A percentile compares a stretch with the other conserved stretches of the same genome.
Evolutionary conservation across 306 rosid species (phyloP).

Genomic region (Leucaena leucocephala): DNA sequence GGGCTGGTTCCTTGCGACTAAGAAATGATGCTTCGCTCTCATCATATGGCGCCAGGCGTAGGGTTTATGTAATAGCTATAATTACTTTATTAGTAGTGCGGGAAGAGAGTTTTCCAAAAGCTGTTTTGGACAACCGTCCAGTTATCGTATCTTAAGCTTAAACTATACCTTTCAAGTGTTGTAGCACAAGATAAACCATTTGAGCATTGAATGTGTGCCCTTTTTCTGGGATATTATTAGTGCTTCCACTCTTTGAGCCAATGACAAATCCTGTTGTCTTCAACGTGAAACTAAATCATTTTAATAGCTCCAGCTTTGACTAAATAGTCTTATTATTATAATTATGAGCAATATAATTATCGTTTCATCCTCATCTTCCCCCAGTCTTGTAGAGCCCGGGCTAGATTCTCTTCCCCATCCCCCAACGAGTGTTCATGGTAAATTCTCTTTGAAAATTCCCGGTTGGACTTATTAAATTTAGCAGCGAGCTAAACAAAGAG

Average conservation of each 20-base stretch:
- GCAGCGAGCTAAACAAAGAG: not conserved
- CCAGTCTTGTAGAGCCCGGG: not conserved
- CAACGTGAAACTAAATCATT: not conserved
- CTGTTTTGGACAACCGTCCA: slow-evolving; percentile 26
- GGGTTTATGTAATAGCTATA: slow-evolving; percentile 2
- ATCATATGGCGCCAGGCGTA: not conserved
- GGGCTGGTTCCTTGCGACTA: slow-evolving; percentile 78
- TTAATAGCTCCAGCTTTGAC: not conserved
- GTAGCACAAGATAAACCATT: not conserved
- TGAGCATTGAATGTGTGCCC: slow-evolving; percentile 1
- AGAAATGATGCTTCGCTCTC: slow-evolving; percentile 45
- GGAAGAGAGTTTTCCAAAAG: slow-evolving; percentile 10
- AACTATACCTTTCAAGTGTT: not conserved
- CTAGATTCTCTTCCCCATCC: not conserved
- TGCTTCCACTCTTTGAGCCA: not conserved
- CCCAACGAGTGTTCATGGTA: not conserved
- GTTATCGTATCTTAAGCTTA: slow-evolving; percentile 18
- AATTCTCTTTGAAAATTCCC: not conserved
- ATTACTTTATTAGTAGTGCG: slow-evolving; percentile 6
- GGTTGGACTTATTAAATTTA: not conserved
- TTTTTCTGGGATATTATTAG: slow-evolving; percentile 10
- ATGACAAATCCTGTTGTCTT: not conserved
- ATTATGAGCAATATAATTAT: not conserved
- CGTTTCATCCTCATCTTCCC: not conserved
- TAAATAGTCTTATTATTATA: not conserved